Base-by-base conservation (phyloP, 805 yeast species). In the Scheffersomyces ergatensis region DNA sequence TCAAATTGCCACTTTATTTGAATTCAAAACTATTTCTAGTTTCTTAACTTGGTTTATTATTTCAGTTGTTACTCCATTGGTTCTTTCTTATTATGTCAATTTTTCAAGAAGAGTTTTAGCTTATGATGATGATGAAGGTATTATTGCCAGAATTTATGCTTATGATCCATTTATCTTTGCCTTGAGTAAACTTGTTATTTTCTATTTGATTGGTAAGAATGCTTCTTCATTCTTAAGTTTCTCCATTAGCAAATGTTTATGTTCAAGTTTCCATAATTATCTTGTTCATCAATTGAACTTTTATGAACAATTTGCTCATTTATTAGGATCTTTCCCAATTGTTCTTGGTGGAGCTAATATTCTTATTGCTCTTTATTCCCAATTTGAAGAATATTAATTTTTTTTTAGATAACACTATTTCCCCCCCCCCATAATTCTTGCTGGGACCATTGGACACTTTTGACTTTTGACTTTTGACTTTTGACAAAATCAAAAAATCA, bases 131-230 rank as follows among this genome's bases (percentile, higher is more conserved):
- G 67, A 61, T 23, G 57, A 54, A 20, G 53, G 60, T 33, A 48
- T 63, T 33, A 55, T 60, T 40, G 60, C 64, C 32, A 65, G 76
- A 58, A 60, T 63, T 41, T 67, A 68, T 55, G 59, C 53, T 37
- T 70, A 56, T 57, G 86, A 80, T 56, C 84, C 85, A 32, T 69
- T 80, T 46, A 61, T 72, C 36, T 78, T 75, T 57, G 74, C 74
- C 42, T 57, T 80, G 49, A 45, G 67, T 38, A 78, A 78, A 55
- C 55, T 73, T 23, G 51, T 78, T 45, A 45, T 72, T 19, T 65
- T 67, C 46, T 70, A 66, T 56, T 55, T 65, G 43, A 50, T 71
- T 43, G 63, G 62, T 47, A 58, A 55, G 53, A 66, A 57, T 24
- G 58, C 46, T 34, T 29, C 32, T 14, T 29, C 32, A 14, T 59